Evolutionary conservation across 257 asterid genomes (phyloP).

Genomic region (Nicotiana tomentosiformis): DNA sequence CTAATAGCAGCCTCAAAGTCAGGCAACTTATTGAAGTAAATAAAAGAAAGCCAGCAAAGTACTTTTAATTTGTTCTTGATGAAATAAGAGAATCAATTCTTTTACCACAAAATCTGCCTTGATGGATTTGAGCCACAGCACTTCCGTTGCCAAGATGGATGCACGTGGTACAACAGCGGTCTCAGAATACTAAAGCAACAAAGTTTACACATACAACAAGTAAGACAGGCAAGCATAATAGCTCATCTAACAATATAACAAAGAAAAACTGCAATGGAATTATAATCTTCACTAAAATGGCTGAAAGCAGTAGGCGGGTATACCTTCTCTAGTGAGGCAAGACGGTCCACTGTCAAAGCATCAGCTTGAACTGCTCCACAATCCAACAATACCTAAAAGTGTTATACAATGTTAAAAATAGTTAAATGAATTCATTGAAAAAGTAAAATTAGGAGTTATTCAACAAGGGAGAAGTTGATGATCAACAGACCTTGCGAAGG

Average conservation of each 20-base stretch:
- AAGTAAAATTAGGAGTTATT: neutral
- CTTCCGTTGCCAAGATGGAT: conserved; percentile 74
- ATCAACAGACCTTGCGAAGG: conserved; percentile 69
- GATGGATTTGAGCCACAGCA: conserved; percentile 91
- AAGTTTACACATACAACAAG: conserved; percentile 6
- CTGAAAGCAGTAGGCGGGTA: neutral
- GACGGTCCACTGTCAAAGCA: conserved; percentile 98
- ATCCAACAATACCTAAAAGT: conserved; percentile 69
- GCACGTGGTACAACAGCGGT: conserved; percentile 96
- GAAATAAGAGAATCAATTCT: neutral
- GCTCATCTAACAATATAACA: neutral
- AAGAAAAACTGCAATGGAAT: neutral
- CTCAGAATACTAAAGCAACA: conserved; percentile 71
- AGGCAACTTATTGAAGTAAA: neutral
- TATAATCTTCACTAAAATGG: neutral
- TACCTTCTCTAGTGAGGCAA: conserved; percentile 93
- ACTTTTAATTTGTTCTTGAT: neutral
- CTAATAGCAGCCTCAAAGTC: neutral
- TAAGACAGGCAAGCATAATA: neutral
- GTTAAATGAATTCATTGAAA: neutral
- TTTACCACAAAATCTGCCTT: conserved; percentile 92
- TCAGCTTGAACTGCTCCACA: conserved; percentile 99
- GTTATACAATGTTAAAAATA: neutral
- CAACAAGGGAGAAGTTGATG: neutral
- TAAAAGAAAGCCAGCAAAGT: neutral